Evolutionary conservation across 2,329 filamentous ascomycete genomes (phyloP).

Genomic region (Fusarium keratoplasticum): DNA sequence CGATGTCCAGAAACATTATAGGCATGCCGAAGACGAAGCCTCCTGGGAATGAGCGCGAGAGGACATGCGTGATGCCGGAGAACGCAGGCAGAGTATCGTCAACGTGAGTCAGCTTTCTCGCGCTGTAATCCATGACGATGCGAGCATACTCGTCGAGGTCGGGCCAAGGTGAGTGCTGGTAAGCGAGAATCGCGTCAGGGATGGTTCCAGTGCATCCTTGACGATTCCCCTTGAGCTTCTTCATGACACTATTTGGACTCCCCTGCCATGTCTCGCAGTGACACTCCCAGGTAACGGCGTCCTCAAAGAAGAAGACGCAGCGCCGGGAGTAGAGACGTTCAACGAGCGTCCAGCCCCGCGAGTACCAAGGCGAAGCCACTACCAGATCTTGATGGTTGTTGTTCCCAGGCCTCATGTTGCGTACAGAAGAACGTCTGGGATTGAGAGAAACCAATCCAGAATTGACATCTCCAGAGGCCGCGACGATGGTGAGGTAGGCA

Average conservation of each 20-base stretch:
- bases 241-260: slow-evolving; percentile 46
- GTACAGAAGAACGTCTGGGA: slow-evolving; percentile 47
- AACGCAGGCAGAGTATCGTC: slow-evolving; percentile 58
- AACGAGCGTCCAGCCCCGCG: slow-evolving; percentile 58
- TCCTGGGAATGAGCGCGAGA: slow-evolving; percentile 55
- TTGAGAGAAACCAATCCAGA: slow-evolving; percentile 53
- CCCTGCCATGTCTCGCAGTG: slow-evolving; percentile 59
- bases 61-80: slow-evolving; percentile 55
- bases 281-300: slow-evolving; percentile 58
- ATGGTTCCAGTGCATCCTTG: slow-evolving; percentile 50
- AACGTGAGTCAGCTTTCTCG: slow-evolving; percentile 52
- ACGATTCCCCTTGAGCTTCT: slow-evolving; percentile 47
- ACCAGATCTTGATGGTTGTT: slow-evolving; percentile 54
- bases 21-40: slow-evolving; percentile 61
- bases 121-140: slow-evolving; percentile 58
- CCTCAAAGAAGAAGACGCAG: slow-evolving; percentile 57
- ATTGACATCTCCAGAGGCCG: slow-evolving; percentile 54
- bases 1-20: slow-evolving; percentile 58
- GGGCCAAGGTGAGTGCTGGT: slow-evolving; percentile 57
- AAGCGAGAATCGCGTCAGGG: slow-evolving; percentile 50
- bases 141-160: slow-evolving; percentile 59
- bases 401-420: slow-evolving; percentile 40
- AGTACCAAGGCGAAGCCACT: slow-evolving; percentile 53
- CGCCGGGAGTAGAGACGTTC: slow-evolving; percentile 57
- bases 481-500: slow-evolving; percentile 58